Conservation (phyloP, 2,329 filamentous ascomycete species). For the Beauveria bassiana region DNA sequence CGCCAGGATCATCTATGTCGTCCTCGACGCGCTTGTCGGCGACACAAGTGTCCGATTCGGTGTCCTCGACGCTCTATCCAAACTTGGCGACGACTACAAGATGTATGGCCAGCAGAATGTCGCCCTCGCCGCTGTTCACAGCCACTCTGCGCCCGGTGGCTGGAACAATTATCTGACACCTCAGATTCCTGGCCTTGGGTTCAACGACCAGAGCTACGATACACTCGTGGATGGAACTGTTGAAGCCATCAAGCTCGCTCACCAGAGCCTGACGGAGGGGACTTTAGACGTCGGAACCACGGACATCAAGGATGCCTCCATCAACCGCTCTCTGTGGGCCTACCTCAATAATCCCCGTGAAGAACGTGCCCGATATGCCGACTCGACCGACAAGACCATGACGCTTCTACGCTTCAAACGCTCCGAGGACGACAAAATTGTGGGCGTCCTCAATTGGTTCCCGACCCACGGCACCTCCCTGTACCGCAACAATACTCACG, state of each 20-base stretch:
- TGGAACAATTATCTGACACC: slow-evolving; percentile 94
- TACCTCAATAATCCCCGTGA: slow-evolving; percentile 77
- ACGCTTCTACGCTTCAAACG: slow-evolving; percentile 73
- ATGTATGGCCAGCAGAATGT: slow-evolving; percentile 74
- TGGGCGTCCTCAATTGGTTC: slow-evolving; percentile 84
- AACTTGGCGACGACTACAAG: slow-evolving; percentile 63
- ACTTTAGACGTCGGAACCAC: not conserved
- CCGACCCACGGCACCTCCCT: slow-evolving; percentile 88
- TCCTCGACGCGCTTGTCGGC: slow-evolving; percentile 79
- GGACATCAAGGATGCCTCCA: slow-evolving; percentile 67
- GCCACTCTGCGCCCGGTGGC: slow-evolving; percentile 81
- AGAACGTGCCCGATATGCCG: slow-evolving; percentile 62
- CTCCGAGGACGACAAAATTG: slow-evolving; percentile 63
- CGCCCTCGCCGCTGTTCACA: slow-evolving; percentile 87
- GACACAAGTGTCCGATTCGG: slow-evolving; percentile 83
- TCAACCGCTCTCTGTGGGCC: slow-evolving; percentile 81
- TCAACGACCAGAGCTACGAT: slow-evolving; percentile 76
- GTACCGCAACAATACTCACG: slow-evolving; percentile 82
- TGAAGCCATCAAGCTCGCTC: slow-evolving; percentile 72
- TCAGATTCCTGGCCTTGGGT: slow-evolving; percentile 81
- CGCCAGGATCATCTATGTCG: slow-evolving; percentile 76
- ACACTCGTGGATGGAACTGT: slow-evolving; percentile 83
- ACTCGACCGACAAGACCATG: slow-evolving; percentile 49
- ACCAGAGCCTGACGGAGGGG: slow-evolving; percentile 43
- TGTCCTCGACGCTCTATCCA: slow-evolving; percentile 65